Base-by-base conservation (phyloP, 2,329 filamentous ascomycete species). In the Aspergillus sp. region DNA sequence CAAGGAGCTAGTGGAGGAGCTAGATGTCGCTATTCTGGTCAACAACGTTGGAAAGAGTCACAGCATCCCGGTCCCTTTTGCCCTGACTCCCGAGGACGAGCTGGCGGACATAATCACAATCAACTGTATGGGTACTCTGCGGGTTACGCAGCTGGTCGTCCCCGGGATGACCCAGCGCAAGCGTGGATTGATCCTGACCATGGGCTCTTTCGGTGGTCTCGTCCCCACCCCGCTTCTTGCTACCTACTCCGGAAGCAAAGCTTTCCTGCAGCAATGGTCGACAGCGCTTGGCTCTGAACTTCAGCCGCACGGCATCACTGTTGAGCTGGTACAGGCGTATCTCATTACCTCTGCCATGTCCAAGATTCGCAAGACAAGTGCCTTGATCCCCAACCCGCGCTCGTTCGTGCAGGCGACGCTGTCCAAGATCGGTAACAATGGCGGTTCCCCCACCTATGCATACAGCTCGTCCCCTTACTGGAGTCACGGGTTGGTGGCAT, bases 21-120 rank as follows among this genome's bases (percentile, higher is more conserved):
- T 96, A 40, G 93, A 97, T 64, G 80, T 99, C 24, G 88, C 88
- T 45, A 89, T 99, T 61, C 80, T 99, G 62, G 83, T 99, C 81
- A 99, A 99, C 83, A 99, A 99, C 69, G 95, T 99, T 54, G 95
- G 95, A 64, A 88, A 92, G 75, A 96, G 90, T 76, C 95, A 99
- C 81, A 89, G 83, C 75, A 96, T 98, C 55, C 95, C 95, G 2
- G 91, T 96, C 0, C 84, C 92, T 0, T 99, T 99, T 78, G 79
- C 89, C 50, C 84, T 91, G 68, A 98, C 93, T 0, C 77, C 86
- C 12, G 83, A 86, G 70, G 81, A 89, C 58, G 95, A 98, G 79
- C 85, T 99, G 71, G 83, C 88, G 69, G 87, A 90, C 71, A 99
- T 99, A 69, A 88, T 99, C 76, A 93, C 88, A 51, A 93, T 99